Evolutionary conservation across 768 basidiomycete species (phyloP), one percentile per base, ranked within the genome.

Genomic region (Clathrus columnatus): DNA sequence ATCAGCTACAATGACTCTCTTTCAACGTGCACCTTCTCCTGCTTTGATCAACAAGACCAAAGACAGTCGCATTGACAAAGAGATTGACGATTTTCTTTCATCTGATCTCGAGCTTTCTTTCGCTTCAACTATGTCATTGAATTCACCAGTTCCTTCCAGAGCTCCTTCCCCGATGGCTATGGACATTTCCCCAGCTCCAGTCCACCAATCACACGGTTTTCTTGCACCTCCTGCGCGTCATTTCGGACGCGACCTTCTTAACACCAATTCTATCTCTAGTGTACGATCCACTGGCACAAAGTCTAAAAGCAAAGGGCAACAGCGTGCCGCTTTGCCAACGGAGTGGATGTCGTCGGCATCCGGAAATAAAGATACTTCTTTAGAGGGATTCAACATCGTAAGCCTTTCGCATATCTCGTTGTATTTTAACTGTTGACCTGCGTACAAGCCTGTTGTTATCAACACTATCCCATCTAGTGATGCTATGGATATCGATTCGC

Each of bases 21-120:
- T 57, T 51, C 32, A 46, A 21, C 42, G 50, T 30, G 29, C 47
- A 43, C 24, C 57, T 20, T 49, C 49, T 26, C 59, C 24, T 23
- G 30, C 49, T 27, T 46, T 44, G 23, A 41, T 43, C 17, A 27
- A 14, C 43, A 52, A 47, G 49, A 53, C 20, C 23, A 24, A 43
- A 24, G 24, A 14, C 32, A 55, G 54, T 29, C 54, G 27, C 28
- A 27, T 42, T 8, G n/a, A 48, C 20, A 48, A 80, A 62, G 80
- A 84, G 57, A 67, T 80, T 51, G 82, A 87, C 58, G 81, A 84
- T 43, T 83, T 81, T 63, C 73, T 82, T 50, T 80, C 82, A 29
- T 84, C 84, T n/a, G 87, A 64, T 30, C 77, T 89, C 48, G 89
- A 91, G 65, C 71, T 82, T 36, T 90, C 88, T 26, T 91, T 91